Evolutionary conservation across 305 asterid genomes (phyloP).

Genomic region (Lippia alba): DNA sequence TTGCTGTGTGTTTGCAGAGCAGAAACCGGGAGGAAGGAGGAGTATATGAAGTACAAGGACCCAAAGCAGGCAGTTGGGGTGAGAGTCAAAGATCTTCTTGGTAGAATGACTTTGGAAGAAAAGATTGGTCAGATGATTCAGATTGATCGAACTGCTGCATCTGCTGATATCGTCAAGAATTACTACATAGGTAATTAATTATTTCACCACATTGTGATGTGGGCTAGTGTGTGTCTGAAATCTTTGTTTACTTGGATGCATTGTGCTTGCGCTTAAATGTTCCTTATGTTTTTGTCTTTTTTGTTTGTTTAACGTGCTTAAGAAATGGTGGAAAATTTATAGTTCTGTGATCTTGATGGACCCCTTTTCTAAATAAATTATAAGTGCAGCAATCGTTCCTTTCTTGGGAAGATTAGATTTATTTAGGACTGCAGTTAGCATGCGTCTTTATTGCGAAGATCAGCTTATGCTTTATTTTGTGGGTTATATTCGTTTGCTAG

Average conservation of each 20-base stretch:
- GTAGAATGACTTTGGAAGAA: constrained; percentile 76
- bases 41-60: constrained; percentile 68
- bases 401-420: constrained; percentile 25
- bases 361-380: constrained; percentile 14
- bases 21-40: constrained; percentile 45
- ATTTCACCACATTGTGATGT: constrained; percentile 6
- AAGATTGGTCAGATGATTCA: constrained; percentile 96
- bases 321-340: constrained; percentile 19
- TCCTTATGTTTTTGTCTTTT: not conserved
- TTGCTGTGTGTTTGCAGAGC: constrained; percentile 52
- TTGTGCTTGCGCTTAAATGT: too few species aligned
- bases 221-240: constrained; percentile 17
- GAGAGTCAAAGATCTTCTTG: constrained; percentile 74
- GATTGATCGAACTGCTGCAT: constrained; percentile 76
- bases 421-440: not conserved
- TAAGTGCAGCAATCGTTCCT: not conserved
- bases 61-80: constrained; percentile 61
- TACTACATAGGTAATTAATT: constrained; percentile 72
- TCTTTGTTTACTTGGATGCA: not conserved
- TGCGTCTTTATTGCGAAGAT: too few species aligned
- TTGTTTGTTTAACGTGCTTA: constrained; percentile 1
- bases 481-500: too few species aligned
- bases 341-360: constrained; percentile 26
- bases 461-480: too few species aligned
- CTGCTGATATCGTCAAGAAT: constrained; percentile 62